phyloP scores from a whole-genome alignment of 2,329 filamentous ascomycete genomes.

The Ophiostoma quercus region DNA sequence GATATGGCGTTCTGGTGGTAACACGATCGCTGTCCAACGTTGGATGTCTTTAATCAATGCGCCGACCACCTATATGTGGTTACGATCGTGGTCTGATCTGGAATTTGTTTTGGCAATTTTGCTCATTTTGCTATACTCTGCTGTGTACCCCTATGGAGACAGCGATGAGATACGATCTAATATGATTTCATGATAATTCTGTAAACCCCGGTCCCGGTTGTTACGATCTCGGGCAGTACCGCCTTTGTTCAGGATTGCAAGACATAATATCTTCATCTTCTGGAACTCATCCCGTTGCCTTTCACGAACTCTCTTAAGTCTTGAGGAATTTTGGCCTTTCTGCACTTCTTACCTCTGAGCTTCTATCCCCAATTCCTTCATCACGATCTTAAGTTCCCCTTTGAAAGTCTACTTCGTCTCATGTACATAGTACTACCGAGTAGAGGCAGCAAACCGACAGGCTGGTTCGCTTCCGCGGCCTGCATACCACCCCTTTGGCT shows the following conservation, averaged over 20 bases:
- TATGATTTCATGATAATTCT: not conserved
- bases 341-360: too few relatives aligned
- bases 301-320: too few relatives aligned
- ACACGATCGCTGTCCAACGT: not conserved
- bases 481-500: slow-evolving; percentile 10
- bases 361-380: not conserved
- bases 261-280: not conserved
- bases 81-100: not conserved
- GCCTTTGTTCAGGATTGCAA: not conserved
- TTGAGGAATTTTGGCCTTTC: too few relatives aligned
- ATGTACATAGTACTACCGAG: not conserved
- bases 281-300: too few relatives aligned
- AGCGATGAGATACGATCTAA: not conserved
- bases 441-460: slow-evolving; percentile 19
- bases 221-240: not conserved
- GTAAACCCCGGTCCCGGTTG: not conserved
- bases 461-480: slow-evolving; percentile 23
- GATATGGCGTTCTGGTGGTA: not conserved
- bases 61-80: not conserved
- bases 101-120: not conserved
- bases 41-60: not conserved
- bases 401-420: not conserved
- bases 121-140: not conserved
- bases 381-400: not conserved
- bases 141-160: not conserved